Conservation (phyloP, 768 basidiomycete species). For the Candolleomyces eurysporus region DNA sequence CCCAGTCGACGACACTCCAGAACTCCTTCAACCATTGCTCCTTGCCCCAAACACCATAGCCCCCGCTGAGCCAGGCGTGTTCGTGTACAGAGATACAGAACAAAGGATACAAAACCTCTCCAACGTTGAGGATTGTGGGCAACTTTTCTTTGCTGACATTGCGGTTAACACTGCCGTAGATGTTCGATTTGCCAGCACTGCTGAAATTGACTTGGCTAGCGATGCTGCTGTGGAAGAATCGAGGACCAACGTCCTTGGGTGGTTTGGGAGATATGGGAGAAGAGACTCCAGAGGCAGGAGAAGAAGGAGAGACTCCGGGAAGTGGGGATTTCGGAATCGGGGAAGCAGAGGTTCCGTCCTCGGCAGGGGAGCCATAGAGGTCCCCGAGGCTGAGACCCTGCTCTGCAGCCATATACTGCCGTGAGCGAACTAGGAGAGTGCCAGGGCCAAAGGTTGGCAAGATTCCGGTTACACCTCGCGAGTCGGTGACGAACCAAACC, state of each 20-base stretch:
- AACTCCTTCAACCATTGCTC: slow-evolving; percentile 82
- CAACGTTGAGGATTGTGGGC: slow-evolving; percentile 33
- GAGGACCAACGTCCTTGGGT: slow-evolving; percentile 23
- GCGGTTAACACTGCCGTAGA: background rate
- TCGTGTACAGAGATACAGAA: slow-evolving; percentile 80
- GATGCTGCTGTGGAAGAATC: slow-evolving; percentile 21
- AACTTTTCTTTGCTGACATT: background rate
- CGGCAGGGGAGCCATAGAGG: slow-evolving; percentile 5
- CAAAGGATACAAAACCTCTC: slow-evolving; percentile 65
- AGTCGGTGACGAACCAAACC: slow-evolving; percentile 85
- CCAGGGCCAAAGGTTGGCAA: slow-evolving; percentile 88
- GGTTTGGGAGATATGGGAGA: slow-evolving; percentile 23
- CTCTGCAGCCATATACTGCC: slow-evolving; percentile 27
- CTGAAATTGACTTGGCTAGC: slow-evolving; percentile 7
- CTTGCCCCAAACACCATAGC: slow-evolving; percentile 89
- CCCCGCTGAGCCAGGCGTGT: slow-evolving; percentile 82
- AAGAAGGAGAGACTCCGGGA: slow-evolving; percentile 32
- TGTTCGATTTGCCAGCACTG: background rate
- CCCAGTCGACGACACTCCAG: slow-evolving; percentile 84
- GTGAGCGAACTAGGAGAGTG: slow-evolving; percentile 76
- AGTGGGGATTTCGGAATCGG: slow-evolving; percentile 23
- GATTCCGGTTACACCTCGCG: slow-evolving; percentile 57
- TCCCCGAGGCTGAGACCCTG: slow-evolving; percentile 19
- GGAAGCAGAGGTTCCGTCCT: slow-evolving; percentile 15
- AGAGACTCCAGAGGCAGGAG: slow-evolving; percentile 43